Base-by-base conservation (phyloP, 106 monocot species). In the Triglochin maritima region DNA sequence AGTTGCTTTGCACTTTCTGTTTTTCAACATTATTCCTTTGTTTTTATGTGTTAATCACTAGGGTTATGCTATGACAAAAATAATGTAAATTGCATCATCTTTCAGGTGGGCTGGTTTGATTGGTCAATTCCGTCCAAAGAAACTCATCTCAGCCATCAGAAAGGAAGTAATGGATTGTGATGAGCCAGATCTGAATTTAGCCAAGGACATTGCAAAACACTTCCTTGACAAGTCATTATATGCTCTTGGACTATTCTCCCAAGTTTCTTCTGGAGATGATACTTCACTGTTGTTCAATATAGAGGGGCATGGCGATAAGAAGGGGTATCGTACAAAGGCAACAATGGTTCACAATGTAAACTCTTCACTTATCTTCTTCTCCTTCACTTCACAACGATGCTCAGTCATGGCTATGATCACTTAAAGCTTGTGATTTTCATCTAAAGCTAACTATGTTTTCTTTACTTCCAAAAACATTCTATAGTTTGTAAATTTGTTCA, bases 51-150 rank as follows among this genome's bases (percentile, higher is more conserved):
- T 29, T 29, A 29, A 29, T 29, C 29, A 29, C 29, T 29, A 29
- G 29, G 29, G 29, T 29, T 29, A 29, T 29, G 29, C 29, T 29
- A 29, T 29, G 29, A 29, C 29, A 29, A 29, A 29, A 29, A 29
- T 29, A 59, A 59, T 7, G 29, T 17, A 17, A 3, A 4, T 5
- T 64, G 5, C 14, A 64, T n/a, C 75, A 57, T 11, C 69, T 73
- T 71, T 67, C 71, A 92, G 91, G 87, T 92, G 91, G 91, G 58
- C 62, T 56, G 91, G 78, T 57, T 80, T 92, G 17, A 79, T 81
- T 49, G 81, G 82, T 13, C 91, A 92, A 54, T 79, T 92, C 47
- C 86, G 87, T 44, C 91, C 91, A 29, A 71, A 67, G 45, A 92
- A 92, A 51, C 73, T 92, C 43, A 82, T 92, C 68, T 84, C 91